Evolutionary conservation across 495 filamentous ascomycete genomes (phyloP).

Genomic region (Penicillium argentinense): DNA sequence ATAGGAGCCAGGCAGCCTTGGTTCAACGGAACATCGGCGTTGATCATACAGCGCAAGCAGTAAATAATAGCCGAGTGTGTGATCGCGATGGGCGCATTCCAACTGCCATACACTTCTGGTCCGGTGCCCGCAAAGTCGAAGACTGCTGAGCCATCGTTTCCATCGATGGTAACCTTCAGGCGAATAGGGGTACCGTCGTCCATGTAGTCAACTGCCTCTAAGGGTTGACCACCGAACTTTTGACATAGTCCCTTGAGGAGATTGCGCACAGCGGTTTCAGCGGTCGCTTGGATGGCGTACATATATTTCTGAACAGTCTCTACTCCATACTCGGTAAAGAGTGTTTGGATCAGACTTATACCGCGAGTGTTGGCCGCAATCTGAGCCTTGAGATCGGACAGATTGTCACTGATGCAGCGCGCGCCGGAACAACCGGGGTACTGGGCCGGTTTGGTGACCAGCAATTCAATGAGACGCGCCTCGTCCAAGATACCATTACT

Average conservation of each 20-base stretch:
- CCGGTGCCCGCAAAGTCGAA: conserved; percentile 90
- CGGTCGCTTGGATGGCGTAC: conserved; percentile 89
- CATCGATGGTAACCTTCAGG: conserved; percentile 82
- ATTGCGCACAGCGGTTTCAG: conserved; percentile 78
- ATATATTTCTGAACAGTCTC: conserved; percentile 95
- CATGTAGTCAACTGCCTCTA: conserved; percentile 92
- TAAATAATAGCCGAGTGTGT: conserved; percentile 97
- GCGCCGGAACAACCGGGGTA: conserved; percentile 89
- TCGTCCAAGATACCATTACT: conserved; percentile 89
- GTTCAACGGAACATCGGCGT: conserved; percentile 92
- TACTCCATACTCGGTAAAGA: conserved; percentile 90
- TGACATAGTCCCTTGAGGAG: conserved; percentile 78
- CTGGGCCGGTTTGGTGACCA: conserved; percentile 79
- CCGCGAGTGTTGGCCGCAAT: conserved; percentile 96
- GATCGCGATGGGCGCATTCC: conserved; percentile 92
- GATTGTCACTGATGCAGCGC: conserved; percentile 85
- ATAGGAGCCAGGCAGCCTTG: conserved; percentile 93
- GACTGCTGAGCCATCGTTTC: conserved; percentile 77
- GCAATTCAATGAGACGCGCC: conserved; percentile 75
- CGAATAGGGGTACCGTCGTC: conserved; percentile 92
- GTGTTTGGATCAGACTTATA: conserved; percentile 79
- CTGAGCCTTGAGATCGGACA: conserved; percentile 95
- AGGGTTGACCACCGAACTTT: conserved; percentile 72
- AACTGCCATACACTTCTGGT: conserved; percentile 90
- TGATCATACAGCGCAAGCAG: conserved; percentile 88